A percentile compares a stretch with the other conserved stretches of the same genome.
Evolutionary conservation across 202 grass and related monocot genomes (phyloP).

Genomic region (Panicum hallii): DNA sequence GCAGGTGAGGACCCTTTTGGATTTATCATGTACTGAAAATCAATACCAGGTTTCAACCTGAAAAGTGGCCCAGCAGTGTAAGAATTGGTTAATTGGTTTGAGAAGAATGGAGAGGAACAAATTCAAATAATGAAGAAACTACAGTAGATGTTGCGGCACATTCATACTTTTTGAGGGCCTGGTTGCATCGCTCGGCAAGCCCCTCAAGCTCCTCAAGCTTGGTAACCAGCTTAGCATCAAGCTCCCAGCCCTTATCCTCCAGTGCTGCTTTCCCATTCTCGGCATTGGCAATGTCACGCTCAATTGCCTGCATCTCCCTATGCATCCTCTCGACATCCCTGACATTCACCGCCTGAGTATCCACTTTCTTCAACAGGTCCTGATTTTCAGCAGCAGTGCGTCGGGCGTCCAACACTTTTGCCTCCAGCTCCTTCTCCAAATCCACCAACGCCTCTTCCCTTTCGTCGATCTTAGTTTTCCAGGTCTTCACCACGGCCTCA

Average conservation of each 20-base stretch:
- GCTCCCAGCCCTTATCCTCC: slow-evolving; percentile 86
- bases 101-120: background rate
- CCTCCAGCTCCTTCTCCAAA: slow-evolving; percentile 67
- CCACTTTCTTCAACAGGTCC: slow-evolving; percentile 63
- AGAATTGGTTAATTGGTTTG: background rate
- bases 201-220: slow-evolving; percentile 70
- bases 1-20: slow-evolving; percentile 68
- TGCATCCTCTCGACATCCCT: slow-evolving; percentile 74
- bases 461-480: slow-evolving; percentile 57
- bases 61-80: slow-evolving; percentile 31
- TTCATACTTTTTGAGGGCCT: slow-evolving; percentile 69
- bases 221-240: slow-evolving; percentile 52
- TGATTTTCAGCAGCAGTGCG: slow-evolving; percentile 53
- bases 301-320: slow-evolving; percentile 68
- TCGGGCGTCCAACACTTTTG: slow-evolving; percentile 53
- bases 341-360: slow-evolving; percentile 62
- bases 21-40: slow-evolving; percentile 80
- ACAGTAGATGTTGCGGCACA: background rate
- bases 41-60: slow-evolving; percentile 76
- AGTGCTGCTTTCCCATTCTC: slow-evolving; percentile 51
- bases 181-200: slow-evolving; percentile 69
- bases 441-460: slow-evolving; percentile 52
- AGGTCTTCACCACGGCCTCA: slow-evolving; percentile 69
- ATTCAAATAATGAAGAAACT: background rate
- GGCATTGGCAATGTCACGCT: slow-evolving; percentile 61